Percentiles rank a stretch among this genome's conserved stretches.
Conservation (phyloP, 306 rosid species). For the Inga laurina region DNA sequence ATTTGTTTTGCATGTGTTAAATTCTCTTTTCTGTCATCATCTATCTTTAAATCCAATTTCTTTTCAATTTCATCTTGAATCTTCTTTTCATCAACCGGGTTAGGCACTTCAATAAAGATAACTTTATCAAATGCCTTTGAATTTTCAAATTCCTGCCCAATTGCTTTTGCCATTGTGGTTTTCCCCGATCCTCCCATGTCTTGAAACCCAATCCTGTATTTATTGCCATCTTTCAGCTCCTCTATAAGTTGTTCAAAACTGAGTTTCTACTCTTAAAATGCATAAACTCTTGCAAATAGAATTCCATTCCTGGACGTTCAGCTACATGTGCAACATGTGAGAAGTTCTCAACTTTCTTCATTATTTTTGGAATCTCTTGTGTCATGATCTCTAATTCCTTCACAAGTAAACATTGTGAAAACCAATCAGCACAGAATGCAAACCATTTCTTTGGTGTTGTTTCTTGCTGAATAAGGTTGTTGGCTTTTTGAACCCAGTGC, state of each 20-base stretch:
- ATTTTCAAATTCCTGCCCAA: neutral
- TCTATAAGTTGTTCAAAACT: slow-evolving; percentile 6
- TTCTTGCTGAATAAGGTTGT: neutral
- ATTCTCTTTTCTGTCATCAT: neutral
- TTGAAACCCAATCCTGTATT: slow-evolving; percentile 5
- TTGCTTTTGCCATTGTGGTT: slow-evolving; percentile 27
- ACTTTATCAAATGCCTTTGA: slow-evolving; percentile 22
- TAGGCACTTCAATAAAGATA: slow-evolving; percentile 9
- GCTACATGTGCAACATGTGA: neutral
- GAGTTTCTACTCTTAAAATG: neutral
- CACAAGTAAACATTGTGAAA: neutral
- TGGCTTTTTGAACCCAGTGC: neutral
- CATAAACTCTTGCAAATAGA: slow-evolving; percentile 2
- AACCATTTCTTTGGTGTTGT: neutral
- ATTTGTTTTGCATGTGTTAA: neutral
- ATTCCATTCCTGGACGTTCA: slow-evolving; percentile 21
- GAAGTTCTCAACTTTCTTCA: neutral
- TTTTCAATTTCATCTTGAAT: slow-evolving; percentile 31
- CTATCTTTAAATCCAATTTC: neutral
- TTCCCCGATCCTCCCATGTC: slow-evolving; percentile 32
- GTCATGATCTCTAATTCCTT: neutral
- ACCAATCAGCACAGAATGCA: slow-evolving; percentile 8
- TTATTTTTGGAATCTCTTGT: neutral
- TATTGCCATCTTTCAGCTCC: slow-evolving; percentile 7
- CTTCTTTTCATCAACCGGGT: neutral